Evolutionary conservation across 2,329 filamentous ascomycete species (phyloP), one percentile per base, ranked within the genome.

Genomic region (Calycina herbarum): DNA sequence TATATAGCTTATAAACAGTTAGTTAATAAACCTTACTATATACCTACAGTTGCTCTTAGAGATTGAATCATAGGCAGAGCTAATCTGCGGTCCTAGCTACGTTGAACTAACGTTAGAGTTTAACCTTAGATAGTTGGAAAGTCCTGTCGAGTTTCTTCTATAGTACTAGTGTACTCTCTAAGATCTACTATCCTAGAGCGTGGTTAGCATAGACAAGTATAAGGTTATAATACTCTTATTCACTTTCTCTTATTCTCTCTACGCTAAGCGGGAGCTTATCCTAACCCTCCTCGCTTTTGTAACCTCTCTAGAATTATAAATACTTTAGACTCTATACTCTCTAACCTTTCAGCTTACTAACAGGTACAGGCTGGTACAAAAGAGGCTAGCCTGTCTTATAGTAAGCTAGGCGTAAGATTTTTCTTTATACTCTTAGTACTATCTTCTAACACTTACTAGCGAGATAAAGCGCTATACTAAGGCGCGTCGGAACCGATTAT

Each of bases 231-330:
- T 76, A 2, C 67, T 72, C 17, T 67, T 78, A 10, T 67, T 70
- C 4, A 73, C 72, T 2, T 57, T 78, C 1, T 48, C 72, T 10
- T 76, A 70, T 62, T 70, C 71, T 0, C 48, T 66, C 33, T 29
- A 72, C 10, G 68, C 67, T 6, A 65, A 76, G 3, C 42, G 65
- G 29, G 48, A 67, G n/a, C 42, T 77, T 13, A 62, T 76, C 33
- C 69, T 74, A 31, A 73, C 74, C 0, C 67, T 78, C 5, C 66
- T 78, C 8, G 73, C 75, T 24, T 72, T 77, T 59, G 71, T 74
- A 17, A 74, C 71, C 10, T 63, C 70, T 1, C 66, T 69, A 2
- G 40, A 51, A 33, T 63, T 76, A n/a, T 66, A 65, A 15, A 27
- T 17, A 5, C 24, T 62, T 13, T n/a, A 29, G 8, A 20, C 20